Base-by-base conservation (phyloP, 768 basidiomycete species). In the Mycena olivaceomarginata region DNA sequence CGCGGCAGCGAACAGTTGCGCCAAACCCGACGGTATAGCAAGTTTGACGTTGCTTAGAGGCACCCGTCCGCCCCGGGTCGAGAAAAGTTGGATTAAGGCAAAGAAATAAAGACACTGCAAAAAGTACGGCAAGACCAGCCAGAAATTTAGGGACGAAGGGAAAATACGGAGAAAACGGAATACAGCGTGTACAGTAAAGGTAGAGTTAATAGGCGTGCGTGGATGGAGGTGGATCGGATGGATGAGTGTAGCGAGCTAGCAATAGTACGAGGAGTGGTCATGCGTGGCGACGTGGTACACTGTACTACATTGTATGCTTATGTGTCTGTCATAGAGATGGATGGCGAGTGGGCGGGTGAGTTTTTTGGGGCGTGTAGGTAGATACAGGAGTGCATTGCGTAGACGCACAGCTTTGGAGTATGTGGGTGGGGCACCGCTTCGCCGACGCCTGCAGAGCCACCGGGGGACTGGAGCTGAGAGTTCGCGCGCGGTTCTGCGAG, bases 161-260 rank as follows among this genome's bases (percentile, higher is more conserved):
- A 37, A 56, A 65, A 63, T 51, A 51, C 18, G 64, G 20, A 48
- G 43, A 63, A 63, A 53, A 43, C 18, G 59, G 45, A n/a, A 43
- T 62, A 74, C 63, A 76, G 45, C 70, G 41, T 10, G 57, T 76
- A 76, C 75, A 76, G 57, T 76, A 76, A 31, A 60, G 46, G 57
- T 76, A 76, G 16, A 67, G 46, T 76, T 76, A 60, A 66, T 66
- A 67, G 31, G 63, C 18, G 74, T 75, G 74, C 74, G 68, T 70
- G 25, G 74, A 45, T 25, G 72, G 39, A 11, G 22, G 69, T 45
- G 46, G 62, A 22, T 45, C 37, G 39, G 64, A 31, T 72, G 71
- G 48, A 37, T 62, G 67, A 31, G 37, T 18, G 48, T 63, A 48
- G 31, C 31, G 31, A 31, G 46, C 59, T 68, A 48, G 72, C 22